phyloP scores from a whole-genome alignment of 2,329 filamentous ascomycete genomes.

The Emericellopsis atlantica region DNA sequence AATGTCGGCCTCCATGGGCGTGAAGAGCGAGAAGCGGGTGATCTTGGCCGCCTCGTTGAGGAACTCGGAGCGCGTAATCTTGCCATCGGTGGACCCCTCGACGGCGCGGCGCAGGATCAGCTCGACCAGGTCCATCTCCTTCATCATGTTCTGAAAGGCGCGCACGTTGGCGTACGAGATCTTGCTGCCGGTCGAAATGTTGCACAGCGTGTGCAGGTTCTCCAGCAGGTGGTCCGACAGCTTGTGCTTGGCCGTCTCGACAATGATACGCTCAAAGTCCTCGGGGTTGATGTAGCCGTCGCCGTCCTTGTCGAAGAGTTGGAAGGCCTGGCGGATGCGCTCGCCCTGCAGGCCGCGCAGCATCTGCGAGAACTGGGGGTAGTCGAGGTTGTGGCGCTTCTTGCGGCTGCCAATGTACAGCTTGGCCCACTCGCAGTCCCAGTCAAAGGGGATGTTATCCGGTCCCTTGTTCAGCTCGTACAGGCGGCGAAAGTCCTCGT shows the following conservation, averaged over 20 bases:
- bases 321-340: conserved; percentile 89
- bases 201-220: conserved; percentile 86
- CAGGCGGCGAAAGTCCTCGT: conserved; percentile 72
- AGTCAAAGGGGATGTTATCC: conserved; percentile 83
- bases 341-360: conserved; percentile 91
- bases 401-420: conserved; percentile 85
- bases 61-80: conserved; percentile 90
- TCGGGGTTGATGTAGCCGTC: conserved; percentile 94
- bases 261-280: conserved; percentile 93
- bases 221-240: conserved; percentile 90
- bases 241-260: conserved; percentile 88
- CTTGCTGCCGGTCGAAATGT: conserved; percentile 82
- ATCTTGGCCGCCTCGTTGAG: conserved; percentile 84
- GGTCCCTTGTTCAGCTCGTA: conserved; percentile 85
- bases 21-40: conserved; percentile 91
- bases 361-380: conserved; percentile 97
- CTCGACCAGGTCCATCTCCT: conserved; percentile 96
- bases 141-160: conserved; percentile 95
- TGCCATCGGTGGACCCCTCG: conserved; percentile 71
- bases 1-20: conserved; percentile 97
- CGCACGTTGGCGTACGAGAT: conserved; percentile 96
- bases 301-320: conserved; percentile 77
- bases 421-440: conserved; percentile 92
- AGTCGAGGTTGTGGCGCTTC: conserved; percentile 82
- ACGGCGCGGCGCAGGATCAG: conserved; percentile 82